Base-by-base conservation (phyloP, 306 rosid species). In the Fragaria iinumae region DNA sequence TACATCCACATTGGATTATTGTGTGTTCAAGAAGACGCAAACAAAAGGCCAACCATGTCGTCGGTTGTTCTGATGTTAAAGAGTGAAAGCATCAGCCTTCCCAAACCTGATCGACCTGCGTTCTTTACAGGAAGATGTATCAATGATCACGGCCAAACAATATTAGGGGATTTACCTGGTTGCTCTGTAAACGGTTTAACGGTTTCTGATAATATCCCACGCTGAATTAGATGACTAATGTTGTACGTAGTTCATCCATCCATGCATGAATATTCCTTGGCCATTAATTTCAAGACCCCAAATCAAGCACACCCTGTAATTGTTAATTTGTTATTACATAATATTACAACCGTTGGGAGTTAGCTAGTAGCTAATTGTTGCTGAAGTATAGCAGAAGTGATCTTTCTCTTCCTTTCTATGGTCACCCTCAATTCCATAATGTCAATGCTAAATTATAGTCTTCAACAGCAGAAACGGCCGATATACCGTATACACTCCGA, bases 1-100 rank as follows among this genome's bases (percentile, higher is more conserved):
- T 80, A 64, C 68, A 71, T 76, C 11, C 76, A 83, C 10, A 76
- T 83, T 38, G 86, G 69, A 11, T 53, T 83, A 67, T 72, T 79
- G 73, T 76, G 86, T 27, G 81, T 79, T 56, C 81, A 83, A 49
- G 79, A 79, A 70, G 43, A 83, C 34, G 76, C 72, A 36, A 27
- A 65, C 62, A 45, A 48, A 9, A 70, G 86, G 76, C 83, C 86
- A 2, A 71, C 73, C 60, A 79, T 79, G 83, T 75, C 86, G 20
- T 39, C 79, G 0, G 67, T 83, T 6, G 64, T 79, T 79, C 16
- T 38, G 8, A 79, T 79, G 83, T 74, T 83, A 36, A 72, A 49
- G 11, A 79, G 72, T 11, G 44, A 75, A 34, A 45, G 38, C 17
- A 29, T 71, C 27, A 39, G 8, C 23, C 73, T 83, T 11, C 18